A percentile compares a stretch with the other conserved stretches of the same genome.
These are phyloP conservation scores for Conticribra weissflogii DNA, from an alignment of 108 stramenopile genomes.

Conservation along the genomic window DNA sequence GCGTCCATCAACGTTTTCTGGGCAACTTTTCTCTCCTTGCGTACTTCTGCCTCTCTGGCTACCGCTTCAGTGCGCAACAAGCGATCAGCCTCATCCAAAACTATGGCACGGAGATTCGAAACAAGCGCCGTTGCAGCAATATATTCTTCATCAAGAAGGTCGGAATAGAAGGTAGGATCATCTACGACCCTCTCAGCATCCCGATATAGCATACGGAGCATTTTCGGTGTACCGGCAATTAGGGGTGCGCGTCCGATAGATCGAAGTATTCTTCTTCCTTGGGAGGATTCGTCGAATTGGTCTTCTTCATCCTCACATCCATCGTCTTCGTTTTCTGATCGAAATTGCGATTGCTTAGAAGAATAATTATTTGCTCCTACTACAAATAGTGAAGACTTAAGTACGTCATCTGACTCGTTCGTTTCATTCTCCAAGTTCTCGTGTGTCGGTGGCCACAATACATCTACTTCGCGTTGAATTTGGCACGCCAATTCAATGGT, in stretches of 20 bases:
- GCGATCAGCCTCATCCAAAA: slow-evolving; percentile 82
- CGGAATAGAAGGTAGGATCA: slow-evolving; percentile 3
- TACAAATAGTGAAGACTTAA: slow-evolving; percentile 38
- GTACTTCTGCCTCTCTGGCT: slow-evolving; percentile 43
- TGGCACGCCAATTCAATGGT: slow-evolving; percentile 72
- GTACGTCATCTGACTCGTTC: slow-evolving; percentile 4
- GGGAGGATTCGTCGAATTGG: slow-evolving; percentile 6
- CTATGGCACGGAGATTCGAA: slow-evolving; percentile 56
- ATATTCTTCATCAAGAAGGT: slow-evolving; percentile 25
- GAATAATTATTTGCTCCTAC: slow-evolving; percentile 20
- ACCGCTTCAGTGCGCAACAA: slow-evolving; percentile 65
- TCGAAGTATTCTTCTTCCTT: slow-evolving; percentile 10
- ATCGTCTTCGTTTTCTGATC: not conserved
- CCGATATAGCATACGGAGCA: slow-evolving; percentile 57
- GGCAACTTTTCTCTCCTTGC: slow-evolving; percentile 37
- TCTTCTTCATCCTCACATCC: slow-evolving; percentile 9
- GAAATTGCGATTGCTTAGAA: not conserved
- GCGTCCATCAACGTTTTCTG: slow-evolving; percentile 9
- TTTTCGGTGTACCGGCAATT: slow-evolving; percentile 68
- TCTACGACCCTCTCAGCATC: slow-evolving; percentile 27
- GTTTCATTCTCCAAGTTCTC: slow-evolving; percentile 1
- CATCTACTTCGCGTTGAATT: slow-evolving; percentile 62
- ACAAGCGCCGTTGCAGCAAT: slow-evolving; percentile 33
- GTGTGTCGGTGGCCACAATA: slow-evolving; percentile 39
- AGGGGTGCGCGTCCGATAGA: slow-evolving; percentile 36